Evolutionary conservation across 495 filamentous ascomycete species (phyloP).

Genomic region (Jackrogersella minutella): DNA sequence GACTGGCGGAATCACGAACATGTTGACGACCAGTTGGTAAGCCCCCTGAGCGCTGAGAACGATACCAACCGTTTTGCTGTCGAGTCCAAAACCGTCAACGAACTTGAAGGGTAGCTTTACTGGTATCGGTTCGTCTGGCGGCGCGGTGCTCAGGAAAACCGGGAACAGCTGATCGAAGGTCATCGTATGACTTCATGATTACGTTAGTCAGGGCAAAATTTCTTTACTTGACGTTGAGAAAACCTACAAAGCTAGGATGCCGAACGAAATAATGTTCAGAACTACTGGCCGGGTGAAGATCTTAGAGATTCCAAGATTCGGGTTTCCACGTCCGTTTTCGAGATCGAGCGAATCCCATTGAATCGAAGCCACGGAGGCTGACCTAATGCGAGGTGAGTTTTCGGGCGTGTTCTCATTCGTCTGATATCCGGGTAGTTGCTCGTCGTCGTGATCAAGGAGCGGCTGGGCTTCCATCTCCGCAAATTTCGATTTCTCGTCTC

Average conservation of each 20-base stretch:
- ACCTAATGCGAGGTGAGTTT: slow-evolving; percentile 52
- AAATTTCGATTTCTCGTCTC: slow-evolving; percentile 38
- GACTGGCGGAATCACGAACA: slow-evolving; percentile 81
- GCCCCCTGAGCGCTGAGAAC: slow-evolving; percentile 90
- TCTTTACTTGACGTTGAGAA: background rate
- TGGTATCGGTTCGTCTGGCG: slow-evolving; percentile 51
- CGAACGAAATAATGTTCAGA: slow-evolving; percentile 85
- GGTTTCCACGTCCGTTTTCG: slow-evolving; percentile 17
- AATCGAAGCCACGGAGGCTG: slow-evolving; percentile 42
- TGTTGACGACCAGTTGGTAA: slow-evolving; percentile 84
- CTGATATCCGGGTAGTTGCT: slow-evolving; percentile 69
- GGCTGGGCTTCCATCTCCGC: slow-evolving; percentile 60
- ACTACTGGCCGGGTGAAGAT: slow-evolving; percentile 83
- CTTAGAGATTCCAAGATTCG: slow-evolving; percentile 43
- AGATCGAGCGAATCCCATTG: slow-evolving; percentile 43
- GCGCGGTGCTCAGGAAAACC: slow-evolving; percentile 83
- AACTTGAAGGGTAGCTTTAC: slow-evolving; percentile 81
- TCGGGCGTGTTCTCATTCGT: slow-evolving; percentile 69
- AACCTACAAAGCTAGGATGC: slow-evolving; percentile 94
- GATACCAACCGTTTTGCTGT: slow-evolving; percentile 82
- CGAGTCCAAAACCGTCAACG: slow-evolving; percentile 81
- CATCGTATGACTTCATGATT: slow-evolving; percentile 69
- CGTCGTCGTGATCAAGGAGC: slow-evolving; percentile 57
- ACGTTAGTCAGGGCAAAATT: slow-evolving; percentile 28
- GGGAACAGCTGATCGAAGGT: slow-evolving; percentile 94